These are phyloP conservation scores for Verticillium longisporum DNA, from an alignment of 2,329 filamentous ascomycete genomes.

Conservation along the genomic window DNA sequence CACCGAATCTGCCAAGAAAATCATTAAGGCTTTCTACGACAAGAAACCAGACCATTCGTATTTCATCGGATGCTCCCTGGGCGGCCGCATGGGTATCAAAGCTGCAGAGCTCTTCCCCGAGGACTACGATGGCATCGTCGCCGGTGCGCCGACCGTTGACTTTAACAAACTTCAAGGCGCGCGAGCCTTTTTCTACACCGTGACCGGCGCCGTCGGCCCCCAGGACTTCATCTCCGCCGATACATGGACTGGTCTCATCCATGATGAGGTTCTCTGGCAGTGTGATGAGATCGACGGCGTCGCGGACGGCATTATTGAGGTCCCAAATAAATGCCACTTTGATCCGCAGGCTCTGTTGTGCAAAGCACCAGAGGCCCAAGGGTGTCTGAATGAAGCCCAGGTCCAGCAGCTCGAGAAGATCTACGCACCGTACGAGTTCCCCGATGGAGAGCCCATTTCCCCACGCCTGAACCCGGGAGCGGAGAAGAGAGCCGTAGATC, in stretches of 20 bases:
- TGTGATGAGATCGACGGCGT: conserved; percentile 43
- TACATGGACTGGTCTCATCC: conserved; percentile 14
- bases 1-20: conserved; percentile 37
- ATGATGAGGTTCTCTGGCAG: conserved; percentile 31
- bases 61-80: conserved; percentile 51
- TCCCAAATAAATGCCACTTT: conserved; percentile 32
- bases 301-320: conserved; percentile 37
- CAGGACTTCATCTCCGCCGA: conserved; percentile 17
- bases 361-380: conserved; percentile 22
- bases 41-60: conserved; percentile 34
- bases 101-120: conserved; percentile 44
- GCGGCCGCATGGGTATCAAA: conserved; percentile 51
- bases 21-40: conserved; percentile 41
- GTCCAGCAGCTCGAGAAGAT: conserved; percentile 23
- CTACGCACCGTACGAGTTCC: conserved; percentile 18
- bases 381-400: conserved; percentile 36
- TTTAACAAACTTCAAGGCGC: conserved; percentile 25
- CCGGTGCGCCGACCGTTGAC: conserved; percentile 33
- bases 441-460: conserved; percentile 28
- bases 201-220: conserved; percentile 24
- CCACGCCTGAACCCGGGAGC: conserved; percentile 41
- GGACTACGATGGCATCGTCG: conserved; percentile 52
- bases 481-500: conserved; percentile 33
- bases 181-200: conserved; percentile 36
- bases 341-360: conserved; percentile 30